Percentiles rank a stretch among this genome's conserved stretches.
Evolutionary conservation across 2,329 filamentous ascomycete genomes (phyloP).

Genomic region (Curvularia lunata): DNA sequence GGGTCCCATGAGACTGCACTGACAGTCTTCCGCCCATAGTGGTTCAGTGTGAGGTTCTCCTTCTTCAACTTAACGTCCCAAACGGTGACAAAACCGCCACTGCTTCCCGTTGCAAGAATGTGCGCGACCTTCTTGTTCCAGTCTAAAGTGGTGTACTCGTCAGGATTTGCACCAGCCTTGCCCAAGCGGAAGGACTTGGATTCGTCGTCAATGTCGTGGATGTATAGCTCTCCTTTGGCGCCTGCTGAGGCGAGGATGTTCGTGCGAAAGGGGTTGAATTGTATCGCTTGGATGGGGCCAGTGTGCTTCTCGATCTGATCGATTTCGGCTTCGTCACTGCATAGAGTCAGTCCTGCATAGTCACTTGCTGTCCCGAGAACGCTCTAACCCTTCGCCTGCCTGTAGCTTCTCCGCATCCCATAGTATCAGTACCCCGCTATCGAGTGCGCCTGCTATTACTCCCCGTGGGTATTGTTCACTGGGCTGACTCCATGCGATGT

Average conservation of each 20-base stretch:
- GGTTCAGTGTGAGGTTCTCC: conserved; percentile 92
- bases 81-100: conserved; percentile 92
- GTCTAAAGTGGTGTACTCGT: conserved; percentile 94
- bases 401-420: conserved; percentile 84
- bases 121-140: conserved; percentile 99
- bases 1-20: conserved; percentile 98
- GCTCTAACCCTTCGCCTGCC: conserved; percentile 56
- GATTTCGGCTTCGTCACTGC: conserved; percentile 78
- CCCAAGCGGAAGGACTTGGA: conserved; percentile 87
- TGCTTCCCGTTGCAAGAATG: conserved; percentile 92
- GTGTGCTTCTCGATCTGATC: conserved; percentile 88
- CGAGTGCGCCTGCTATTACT: conserved; percentile 92
- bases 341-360: conserved; percentile 35
- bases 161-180: conserved; percentile 83
- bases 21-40: conserved; percentile 84
- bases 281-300: conserved; percentile 89
- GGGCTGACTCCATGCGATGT: conserved; percentile 90
- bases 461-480: conserved; percentile 80
- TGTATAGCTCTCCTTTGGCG: conserved; percentile 92
- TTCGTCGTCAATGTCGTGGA: conserved; percentile 92
- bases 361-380: conserved; percentile 55
- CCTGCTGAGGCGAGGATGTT: conserved; percentile 93
- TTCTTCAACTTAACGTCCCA: conserved; percentile 99
- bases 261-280: conserved; percentile 93
- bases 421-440: conserved; percentile 90